These are phyloP conservation scores for Fusarium sp. DNA, from an alignment of 2,329 filamentous ascomycete genomes.

Conservation along the genomic window DNA sequence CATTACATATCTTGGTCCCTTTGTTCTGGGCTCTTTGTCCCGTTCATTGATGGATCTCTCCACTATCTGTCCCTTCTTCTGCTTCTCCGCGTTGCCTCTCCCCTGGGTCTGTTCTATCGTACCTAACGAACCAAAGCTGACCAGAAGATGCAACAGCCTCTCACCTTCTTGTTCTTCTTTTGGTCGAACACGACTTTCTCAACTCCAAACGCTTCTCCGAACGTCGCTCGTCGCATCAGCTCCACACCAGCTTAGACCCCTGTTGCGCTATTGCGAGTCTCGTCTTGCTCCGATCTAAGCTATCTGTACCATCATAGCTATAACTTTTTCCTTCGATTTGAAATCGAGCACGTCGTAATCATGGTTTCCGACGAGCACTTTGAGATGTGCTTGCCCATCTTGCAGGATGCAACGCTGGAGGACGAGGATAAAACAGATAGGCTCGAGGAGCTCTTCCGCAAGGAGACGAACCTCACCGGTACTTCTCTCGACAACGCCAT, in stretches of 20 bases:
- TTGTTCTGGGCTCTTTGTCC: slow-evolving; percentile 33
- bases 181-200: slow-evolving; percentile 18
- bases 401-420: slow-evolving; percentile 85
- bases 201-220: slow-evolving; percentile 22
- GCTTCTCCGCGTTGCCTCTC: slow-evolving; percentile 35
- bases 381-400: slow-evolving; percentile 89
- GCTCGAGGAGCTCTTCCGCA: slow-evolving; percentile 87
- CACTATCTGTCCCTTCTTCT: slow-evolving; percentile 41
- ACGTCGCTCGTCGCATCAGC: slow-evolving; percentile 28
- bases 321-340: slow-evolving; percentile 18
- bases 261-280: slow-evolving; percentile 29
- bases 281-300: slow-evolving; percentile 32
- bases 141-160: slow-evolving; percentile 39
- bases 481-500: slow-evolving; percentile 89
- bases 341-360: slow-evolving; percentile 53
- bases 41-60: slow-evolving; percentile 27
- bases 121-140: slow-evolving; percentile 34
- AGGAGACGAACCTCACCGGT: slow-evolving; percentile 82
- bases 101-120: neutral
- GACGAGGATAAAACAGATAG: slow-evolving; percentile 97
- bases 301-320: slow-evolving; percentile 27
- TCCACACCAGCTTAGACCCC: slow-evolving; percentile 36
- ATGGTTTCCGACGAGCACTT: slow-evolving; percentile 97
- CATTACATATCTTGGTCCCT: slow-evolving; percentile 15
- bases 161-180: slow-evolving; percentile 39